These are phyloP conservation scores for Meripilus lineatus DNA, from an alignment of 1,284 basidiomycete genomes.

Conservation along the genomic window DNA sequence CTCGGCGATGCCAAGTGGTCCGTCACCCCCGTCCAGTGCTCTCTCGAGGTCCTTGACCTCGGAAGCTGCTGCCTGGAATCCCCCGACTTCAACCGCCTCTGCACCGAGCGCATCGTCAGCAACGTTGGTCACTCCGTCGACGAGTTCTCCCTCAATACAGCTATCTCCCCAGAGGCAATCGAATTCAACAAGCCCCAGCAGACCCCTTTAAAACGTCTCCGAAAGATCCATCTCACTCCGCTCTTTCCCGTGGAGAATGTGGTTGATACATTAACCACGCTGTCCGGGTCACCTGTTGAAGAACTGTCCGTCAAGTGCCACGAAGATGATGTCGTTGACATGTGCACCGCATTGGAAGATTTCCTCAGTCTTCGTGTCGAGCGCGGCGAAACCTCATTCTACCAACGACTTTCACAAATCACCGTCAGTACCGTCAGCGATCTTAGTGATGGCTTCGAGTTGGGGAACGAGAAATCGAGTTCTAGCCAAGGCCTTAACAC, in stretches of 20 bases:
- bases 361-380: slow-evolving; percentile 49
- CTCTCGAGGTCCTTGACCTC: slow-evolving; percentile 53
- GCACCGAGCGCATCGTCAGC: slow-evolving; percentile 55
- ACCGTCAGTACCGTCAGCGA: slow-evolving; percentile 25
- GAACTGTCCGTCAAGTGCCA: slow-evolving; percentile 52
- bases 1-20: slow-evolving; percentile 59
- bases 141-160: slow-evolving; percentile 49
- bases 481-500: slow-evolving; percentile 11
- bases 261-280: slow-evolving; percentile 51
- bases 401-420: slow-evolving; percentile 26
- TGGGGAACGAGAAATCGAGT: slow-evolving; percentile 13
- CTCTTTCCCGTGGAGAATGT: slow-evolving; percentile 58
- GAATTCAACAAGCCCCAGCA: slow-evolving; percentile 35
- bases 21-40: slow-evolving; percentile 41
- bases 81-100: slow-evolving; percentile 46
- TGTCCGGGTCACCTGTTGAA: slow-evolving; percentile 59
- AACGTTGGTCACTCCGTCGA: slow-evolving; percentile 49
- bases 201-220: slow-evolving; percentile 47
- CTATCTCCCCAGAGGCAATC: slow-evolving; percentile 40
- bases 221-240: slow-evolving; percentile 53
- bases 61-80: slow-evolving; percentile 53
- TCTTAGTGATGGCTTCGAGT: slow-evolving; percentile 18
- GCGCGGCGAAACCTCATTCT: slow-evolving; percentile 34
- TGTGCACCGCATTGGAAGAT: slow-evolving; percentile 49
- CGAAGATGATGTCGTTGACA: slow-evolving; percentile 55